These are phyloP conservation scores for Lojkania enalia DNA, from an alignment of 2,329 filamentous ascomycete species.

Conservation along the genomic window DNA sequence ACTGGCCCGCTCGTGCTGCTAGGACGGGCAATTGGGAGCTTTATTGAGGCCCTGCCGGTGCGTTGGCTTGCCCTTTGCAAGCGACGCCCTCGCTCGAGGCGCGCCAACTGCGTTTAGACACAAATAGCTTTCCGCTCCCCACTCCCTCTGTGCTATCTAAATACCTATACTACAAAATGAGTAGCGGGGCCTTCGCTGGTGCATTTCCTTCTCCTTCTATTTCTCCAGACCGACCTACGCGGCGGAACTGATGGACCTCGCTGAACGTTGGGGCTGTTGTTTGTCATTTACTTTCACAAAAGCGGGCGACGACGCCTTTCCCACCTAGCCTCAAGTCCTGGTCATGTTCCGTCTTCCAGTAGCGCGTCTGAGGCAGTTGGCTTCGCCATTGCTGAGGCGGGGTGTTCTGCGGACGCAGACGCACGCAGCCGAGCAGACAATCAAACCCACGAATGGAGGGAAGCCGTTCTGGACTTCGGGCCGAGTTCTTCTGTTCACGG, in stretches of 20 bases:
- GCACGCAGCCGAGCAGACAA: constrained; percentile 28
- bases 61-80: constrained; percentile 33
- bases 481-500: constrained; percentile 53
- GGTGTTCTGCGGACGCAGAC: constrained; percentile 28
- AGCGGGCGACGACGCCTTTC: constrained; percentile 16
- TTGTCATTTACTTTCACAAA: constrained; percentile 18
- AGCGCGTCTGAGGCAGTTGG: constrained; percentile 32
- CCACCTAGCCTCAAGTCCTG: constrained; percentile 15
- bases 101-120: constrained; percentile 43
- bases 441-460: constrained; percentile 22
- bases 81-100: constrained; percentile 28
- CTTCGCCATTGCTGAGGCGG: constrained; percentile 35
- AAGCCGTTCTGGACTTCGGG: constrained; percentile 53
- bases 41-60: constrained; percentile 36
- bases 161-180: constrained; percentile 33
- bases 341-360: constrained; percentile 40
- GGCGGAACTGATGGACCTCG: constrained; percentile 30
- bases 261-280: constrained; percentile 21
- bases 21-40: constrained; percentile 19
- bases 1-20: constrained; percentile 25
- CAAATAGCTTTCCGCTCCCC: constrained; percentile 36
- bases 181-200: constrained; percentile 24
- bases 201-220: constrained; percentile 20
- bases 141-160: constrained; percentile 27
- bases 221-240: constrained; percentile 11